A percentile compares a stretch with the other conserved stretches of the same genome.
These are phyloP conservation scores for Phytophthora hybrid DNA, from an alignment of 352 stramenopile species.

Conservation along the genomic window DNA sequence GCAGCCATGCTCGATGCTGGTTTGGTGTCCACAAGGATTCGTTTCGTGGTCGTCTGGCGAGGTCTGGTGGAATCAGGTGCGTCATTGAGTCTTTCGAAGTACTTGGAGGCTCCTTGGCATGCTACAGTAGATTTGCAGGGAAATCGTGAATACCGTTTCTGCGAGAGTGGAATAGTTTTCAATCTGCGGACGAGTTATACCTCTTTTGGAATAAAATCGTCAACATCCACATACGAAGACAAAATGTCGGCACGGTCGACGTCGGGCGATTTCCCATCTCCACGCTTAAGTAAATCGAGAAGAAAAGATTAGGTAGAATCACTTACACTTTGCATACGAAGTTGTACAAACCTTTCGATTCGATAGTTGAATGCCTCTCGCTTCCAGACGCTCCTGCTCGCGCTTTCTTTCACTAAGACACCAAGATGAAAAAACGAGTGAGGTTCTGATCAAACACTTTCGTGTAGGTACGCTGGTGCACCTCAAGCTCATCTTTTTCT, in stretches of 20 bases:
- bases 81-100: conserved; percentile 21
- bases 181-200: conserved; percentile 12
- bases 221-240: conserved; percentile 60
- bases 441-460: not conserved
- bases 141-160: not conserved
- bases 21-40: conserved; percentile 42
- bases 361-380: conserved; percentile 28
- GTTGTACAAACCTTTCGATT: conserved; percentile 6
- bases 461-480: not conserved
- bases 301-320: not conserved
- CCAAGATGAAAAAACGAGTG: not conserved
- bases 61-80: conserved; percentile 34
- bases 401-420: conserved; percentile 21
- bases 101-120: conserved; percentile 15
- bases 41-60: conserved; percentile 30
- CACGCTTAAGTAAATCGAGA: conserved; percentile 5
- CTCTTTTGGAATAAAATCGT: conserved; percentile 55
- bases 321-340: not conserved
- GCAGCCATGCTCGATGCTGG: conserved; percentile 43
- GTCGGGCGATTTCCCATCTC: conserved; percentile 10
- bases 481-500: conserved; percentile 43
- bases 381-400: conserved; percentile 23
- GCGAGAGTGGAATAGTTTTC: not conserved
- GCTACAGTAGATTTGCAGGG: conserved; percentile 1
- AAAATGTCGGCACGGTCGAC: conserved; percentile 25